Evolutionary conservation across 768 basidiomycete genomes (phyloP).

Genomic region (Kondoa subrosea): DNA sequence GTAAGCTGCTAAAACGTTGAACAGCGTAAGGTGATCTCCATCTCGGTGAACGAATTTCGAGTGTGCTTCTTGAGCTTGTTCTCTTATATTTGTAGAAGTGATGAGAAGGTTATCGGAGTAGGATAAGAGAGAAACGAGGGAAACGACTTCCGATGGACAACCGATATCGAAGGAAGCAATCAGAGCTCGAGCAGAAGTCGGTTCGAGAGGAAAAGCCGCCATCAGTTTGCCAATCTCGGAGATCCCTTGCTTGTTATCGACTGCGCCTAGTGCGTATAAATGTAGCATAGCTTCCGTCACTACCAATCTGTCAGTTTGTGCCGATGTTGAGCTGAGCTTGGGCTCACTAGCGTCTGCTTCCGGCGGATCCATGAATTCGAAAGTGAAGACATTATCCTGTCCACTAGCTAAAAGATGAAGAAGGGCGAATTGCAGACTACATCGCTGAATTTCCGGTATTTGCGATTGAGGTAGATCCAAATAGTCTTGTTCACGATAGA

Average conservation of each 20-base stretch:
- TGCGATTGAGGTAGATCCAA: slow-evolving; percentile 46
- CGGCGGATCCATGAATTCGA: slow-evolving; percentile 80
- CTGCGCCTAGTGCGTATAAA: slow-evolving; percentile 62
- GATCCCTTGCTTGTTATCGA: slow-evolving; percentile 48
- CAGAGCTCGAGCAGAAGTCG: slow-evolving; percentile 57
- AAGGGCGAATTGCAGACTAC: slow-evolving; percentile 62
- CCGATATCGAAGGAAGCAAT: slow-evolving; percentile 56
- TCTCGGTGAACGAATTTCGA: slow-evolving; percentile 61
- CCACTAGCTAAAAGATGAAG: slow-evolving; percentile 45
- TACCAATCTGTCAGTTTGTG: neutral
- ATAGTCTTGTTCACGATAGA: slow-evolving; percentile 76
- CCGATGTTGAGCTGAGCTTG: neutral
- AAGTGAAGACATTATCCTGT: slow-evolving; percentile 25
- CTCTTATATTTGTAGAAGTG: slow-evolving; percentile 38
- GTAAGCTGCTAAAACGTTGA: slow-evolving; percentile 71
- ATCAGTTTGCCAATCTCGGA: slow-evolving; percentile 64
- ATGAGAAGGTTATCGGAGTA: slow-evolving; percentile 36
- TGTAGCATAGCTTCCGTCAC: slow-evolving; percentile 31
- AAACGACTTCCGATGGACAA: slow-evolving; percentile 62
- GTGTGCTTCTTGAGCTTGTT: slow-evolving; percentile 48
- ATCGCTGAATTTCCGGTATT: slow-evolving; percentile 80
- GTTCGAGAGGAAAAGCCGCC: slow-evolving; percentile 85
- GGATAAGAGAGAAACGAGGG: slow-evolving; percentile 68
- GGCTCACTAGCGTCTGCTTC: slow-evolving; percentile 55
- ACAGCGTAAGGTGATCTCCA: slow-evolving; percentile 79